These are phyloP conservation scores for Kwoniella europaea DNA, from an alignment of 768 basidiomycete species.

Conservation along the genomic window DNA sequence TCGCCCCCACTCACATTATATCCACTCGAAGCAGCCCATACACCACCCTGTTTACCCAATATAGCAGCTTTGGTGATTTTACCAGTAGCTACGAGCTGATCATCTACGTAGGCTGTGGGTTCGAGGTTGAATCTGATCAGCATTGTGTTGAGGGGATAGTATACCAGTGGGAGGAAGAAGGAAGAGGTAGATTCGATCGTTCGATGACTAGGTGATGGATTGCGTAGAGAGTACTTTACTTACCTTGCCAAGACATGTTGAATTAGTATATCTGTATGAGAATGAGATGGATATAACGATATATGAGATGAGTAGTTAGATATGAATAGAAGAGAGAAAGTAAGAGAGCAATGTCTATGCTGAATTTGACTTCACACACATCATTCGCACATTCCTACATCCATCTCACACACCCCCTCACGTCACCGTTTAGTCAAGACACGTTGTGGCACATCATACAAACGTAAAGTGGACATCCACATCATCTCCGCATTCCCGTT, in stretches of 20 bases:
- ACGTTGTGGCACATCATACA: conserved; percentile 10
- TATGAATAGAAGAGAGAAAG: not conserved
- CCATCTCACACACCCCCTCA: not conserved
- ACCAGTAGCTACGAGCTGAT: conserved; percentile 73
- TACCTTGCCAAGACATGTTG: conserved; percentile 56
- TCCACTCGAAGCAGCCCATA: conserved; percentile 72
- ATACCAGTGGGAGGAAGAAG: not conserved
- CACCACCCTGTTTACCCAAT: conserved; percentile 72
- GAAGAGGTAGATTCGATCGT: not conserved
- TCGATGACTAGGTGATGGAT: not conserved
- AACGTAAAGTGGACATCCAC: not conserved
- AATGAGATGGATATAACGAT: not conserved
- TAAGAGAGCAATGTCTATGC: not conserved
- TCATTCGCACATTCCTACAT: not conserved
- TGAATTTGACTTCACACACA: not conserved
- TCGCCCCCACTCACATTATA: conserved; percentile 70
- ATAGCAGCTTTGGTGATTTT: conserved; percentile 79
- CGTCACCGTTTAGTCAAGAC: conserved; percentile 7
- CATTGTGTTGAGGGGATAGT: not conserved
- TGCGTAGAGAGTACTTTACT: conserved; percentile 12
- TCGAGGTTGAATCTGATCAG: not conserved
- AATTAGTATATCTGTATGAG: not conserved
- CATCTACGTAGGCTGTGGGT: conserved; percentile 75
- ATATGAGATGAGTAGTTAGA: not conserved
- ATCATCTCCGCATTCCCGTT: too few relatives aligned